Conservation (phyloP, 352 stramenopile species). For the Pythium diclinum region DNA sequence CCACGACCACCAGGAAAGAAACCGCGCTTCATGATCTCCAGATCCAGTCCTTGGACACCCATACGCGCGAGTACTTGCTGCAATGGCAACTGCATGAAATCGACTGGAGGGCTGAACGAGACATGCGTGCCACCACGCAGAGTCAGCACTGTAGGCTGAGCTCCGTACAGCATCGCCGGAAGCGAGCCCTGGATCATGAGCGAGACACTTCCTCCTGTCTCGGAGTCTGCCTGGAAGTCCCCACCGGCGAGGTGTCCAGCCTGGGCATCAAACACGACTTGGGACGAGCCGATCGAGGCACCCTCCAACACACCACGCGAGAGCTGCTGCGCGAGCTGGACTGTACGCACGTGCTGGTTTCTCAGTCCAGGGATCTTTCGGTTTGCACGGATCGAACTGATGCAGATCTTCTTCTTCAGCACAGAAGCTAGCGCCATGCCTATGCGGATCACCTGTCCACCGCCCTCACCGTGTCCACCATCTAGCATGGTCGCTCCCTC, state of each 20-base stretch:
- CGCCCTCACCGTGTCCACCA: slow-evolving; percentile 74
- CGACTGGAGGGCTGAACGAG: slow-evolving; percentile 54
- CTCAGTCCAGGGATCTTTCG: slow-evolving; percentile 67
- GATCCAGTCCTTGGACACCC: slow-evolving; percentile 27
- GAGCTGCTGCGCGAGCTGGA: slow-evolving; percentile 52
- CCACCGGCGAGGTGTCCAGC: slow-evolving; percentile 15
- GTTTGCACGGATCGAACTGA: slow-evolving; percentile 80
- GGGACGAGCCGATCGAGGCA: slow-evolving; percentile 43
- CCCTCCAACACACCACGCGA: slow-evolving; percentile 34
- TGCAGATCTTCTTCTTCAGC: slow-evolving; percentile 46
- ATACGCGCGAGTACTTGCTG: slow-evolving; percentile 40
- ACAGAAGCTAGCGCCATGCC: slow-evolving; percentile 67
- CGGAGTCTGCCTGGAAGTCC: slow-evolving; percentile 34
- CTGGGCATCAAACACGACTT: slow-evolving; percentile 38
- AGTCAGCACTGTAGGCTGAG: slow-evolving; percentile 24
- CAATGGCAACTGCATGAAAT: slow-evolving; percentile 59
- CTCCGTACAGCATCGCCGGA: slow-evolving; percentile 43
- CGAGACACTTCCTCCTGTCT: slow-evolving; percentile 53
- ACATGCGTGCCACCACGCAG: slow-evolving; percentile 61
- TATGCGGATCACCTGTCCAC: slow-evolving; percentile 88
- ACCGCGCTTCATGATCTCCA: slow-evolving; percentile 43
- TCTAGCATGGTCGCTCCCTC: slow-evolving; percentile 38
- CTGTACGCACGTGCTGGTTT: slow-evolving; percentile 81
- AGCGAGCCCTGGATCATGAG: slow-evolving; percentile 68
- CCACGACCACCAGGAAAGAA: slow-evolving; percentile 51